These are phyloP conservation scores for Neocucurbitaria cava DNA, from an alignment of 2,329 filamentous ascomycete species.

Conservation along the genomic window DNA sequence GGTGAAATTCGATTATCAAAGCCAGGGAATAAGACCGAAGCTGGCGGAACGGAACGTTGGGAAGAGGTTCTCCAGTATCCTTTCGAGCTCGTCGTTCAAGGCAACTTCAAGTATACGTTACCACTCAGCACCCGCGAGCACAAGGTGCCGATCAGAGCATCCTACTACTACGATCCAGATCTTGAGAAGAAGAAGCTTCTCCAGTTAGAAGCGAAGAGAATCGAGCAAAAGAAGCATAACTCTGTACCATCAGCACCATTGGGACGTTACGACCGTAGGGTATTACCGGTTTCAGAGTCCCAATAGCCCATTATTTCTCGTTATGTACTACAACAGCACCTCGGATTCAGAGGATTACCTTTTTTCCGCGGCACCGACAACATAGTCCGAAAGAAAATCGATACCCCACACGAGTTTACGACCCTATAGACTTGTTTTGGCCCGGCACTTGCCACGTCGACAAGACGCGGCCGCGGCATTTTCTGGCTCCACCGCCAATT, in stretches of 20 bases:
- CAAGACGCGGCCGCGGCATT: slow-evolving; percentile 1
- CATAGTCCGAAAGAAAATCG: slow-evolving; percentile 38
- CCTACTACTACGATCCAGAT: slow-evolving; percentile 46
- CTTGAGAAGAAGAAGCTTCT: slow-evolving; percentile 43
- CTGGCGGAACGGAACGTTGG: slow-evolving; percentile 84
- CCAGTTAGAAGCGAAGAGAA: slow-evolving; percentile 3
- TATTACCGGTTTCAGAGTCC: slow-evolving; percentile 14
- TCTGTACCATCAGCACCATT: slow-evolving; percentile 33
- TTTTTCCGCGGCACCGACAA: slow-evolving; percentile 15
- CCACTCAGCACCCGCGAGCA: slow-evolving; percentile 63
- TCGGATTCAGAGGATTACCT: slow-evolving; percentile 19
- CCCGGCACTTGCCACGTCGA: slow-evolving; percentile 11
- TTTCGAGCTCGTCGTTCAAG: slow-evolving; percentile 91
- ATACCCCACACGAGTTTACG: slow-evolving; percentile 49
- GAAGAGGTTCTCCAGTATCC: slow-evolving; percentile 88
- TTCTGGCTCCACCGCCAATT: slow-evolving; percentile 32
- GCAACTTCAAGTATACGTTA: slow-evolving; percentile 82
- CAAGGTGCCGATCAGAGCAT: slow-evolving; percentile 58
- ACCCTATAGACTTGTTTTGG: slow-evolving; percentile 40
- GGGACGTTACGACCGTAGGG: slow-evolving; percentile 41
- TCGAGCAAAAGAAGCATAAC: slow-evolving; percentile 13
- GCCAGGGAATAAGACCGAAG: slow-evolving; percentile 87
- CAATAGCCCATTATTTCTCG: slow-evolving; percentile 21
- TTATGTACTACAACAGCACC: slow-evolving; percentile 28
- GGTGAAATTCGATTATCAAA: slow-evolving; percentile 82